Evolutionary conservation across 768 basidiomycete species (phyloP).

Genomic region (Agaricus blazei): DNA sequence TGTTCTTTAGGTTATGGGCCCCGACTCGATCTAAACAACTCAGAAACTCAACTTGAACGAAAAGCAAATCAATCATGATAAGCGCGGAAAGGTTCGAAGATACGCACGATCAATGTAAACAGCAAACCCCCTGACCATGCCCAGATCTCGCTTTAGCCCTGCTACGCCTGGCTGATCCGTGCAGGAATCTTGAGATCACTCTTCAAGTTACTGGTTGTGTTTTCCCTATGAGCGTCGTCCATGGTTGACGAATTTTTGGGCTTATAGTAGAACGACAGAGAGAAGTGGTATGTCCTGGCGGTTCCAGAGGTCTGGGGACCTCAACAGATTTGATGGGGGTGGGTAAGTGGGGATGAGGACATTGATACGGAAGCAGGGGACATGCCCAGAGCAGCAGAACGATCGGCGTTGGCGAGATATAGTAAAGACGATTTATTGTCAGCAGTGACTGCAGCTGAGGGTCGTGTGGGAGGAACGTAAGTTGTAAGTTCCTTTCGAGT

Average conservation of each 20-base stretch:
- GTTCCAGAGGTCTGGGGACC: neutral
- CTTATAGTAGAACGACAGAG: constrained; percentile 9
- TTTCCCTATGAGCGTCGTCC: constrained; percentile 4
- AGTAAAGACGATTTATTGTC: constrained; percentile 20
- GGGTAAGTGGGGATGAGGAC: neutral
- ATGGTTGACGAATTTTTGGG: neutral
- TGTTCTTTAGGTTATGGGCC: too few relatives aligned
- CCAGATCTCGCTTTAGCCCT: constrained; percentile 71
- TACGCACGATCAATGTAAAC: constrained; percentile 73
- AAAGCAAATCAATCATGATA: constrained; percentile 12
- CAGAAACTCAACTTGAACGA: neutral
- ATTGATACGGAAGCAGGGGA: neutral
- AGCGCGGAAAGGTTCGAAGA: neutral
- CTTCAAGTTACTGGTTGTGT: constrained; percentile 14
- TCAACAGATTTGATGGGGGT: neutral
- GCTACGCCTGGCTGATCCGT: constrained; percentile 76
- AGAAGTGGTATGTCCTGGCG: constrained; percentile 10
- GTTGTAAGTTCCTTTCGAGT: neutral
- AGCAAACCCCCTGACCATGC: constrained; percentile 86
- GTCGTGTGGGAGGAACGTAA: neutral
- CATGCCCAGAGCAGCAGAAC: constrained; percentile 25
- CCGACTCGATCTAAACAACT: too few relatives aligned
- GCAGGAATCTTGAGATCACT: constrained; percentile 16
- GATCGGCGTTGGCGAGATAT: constrained; percentile 34
- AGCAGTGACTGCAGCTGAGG: constrained; percentile 1